phyloP scores from a whole-genome alignment of 2,329 filamentous ascomycete genomes.

The Fusarium guadeloupense region DNA sequence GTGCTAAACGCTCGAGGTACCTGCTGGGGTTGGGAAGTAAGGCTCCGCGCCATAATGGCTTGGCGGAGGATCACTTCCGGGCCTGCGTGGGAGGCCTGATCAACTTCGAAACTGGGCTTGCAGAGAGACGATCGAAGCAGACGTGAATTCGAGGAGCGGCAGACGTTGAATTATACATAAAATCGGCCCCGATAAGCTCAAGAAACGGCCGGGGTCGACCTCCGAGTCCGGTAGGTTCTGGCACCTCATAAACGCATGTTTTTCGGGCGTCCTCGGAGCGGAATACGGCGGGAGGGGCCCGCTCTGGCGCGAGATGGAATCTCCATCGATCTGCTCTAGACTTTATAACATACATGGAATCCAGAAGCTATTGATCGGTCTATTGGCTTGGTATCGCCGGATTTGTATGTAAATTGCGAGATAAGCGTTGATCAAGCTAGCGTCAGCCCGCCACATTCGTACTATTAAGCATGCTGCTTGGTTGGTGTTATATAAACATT shows the following conservation, averaged over 20 bases:
- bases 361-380: background rate
- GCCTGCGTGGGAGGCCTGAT: background rate
- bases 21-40: slow-evolving; percentile 8
- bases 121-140: background rate
- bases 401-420: background rate
- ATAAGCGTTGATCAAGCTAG: slow-evolving; percentile 1
- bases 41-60: slow-evolving; percentile 5
- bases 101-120: background rate
- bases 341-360: background rate
- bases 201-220: slow-evolving; percentile 21
- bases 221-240: slow-evolving; percentile 13
- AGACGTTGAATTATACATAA: slow-evolving; percentile 35
- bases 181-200: slow-evolving; percentile 18
- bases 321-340: slow-evolving; percentile 10
- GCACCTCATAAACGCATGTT: slow-evolving; percentile 10
- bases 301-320: background rate
- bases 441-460: slow-evolving; percentile 11
- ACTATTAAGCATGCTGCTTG: background rate
- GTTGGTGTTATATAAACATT: background rate
- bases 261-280: slow-evolving; percentile 38
- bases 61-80: slow-evolving; percentile 18
- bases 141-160: slow-evolving; percentile 11
- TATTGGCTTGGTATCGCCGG: slow-evolving; percentile 26
- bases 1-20: slow-evolving; percentile 7
- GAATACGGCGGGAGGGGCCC: slow-evolving; percentile 2